Evolutionary conservation across 345 rosid genomes (phyloP).

Genomic region (Tarenaya hassleriana): DNA sequence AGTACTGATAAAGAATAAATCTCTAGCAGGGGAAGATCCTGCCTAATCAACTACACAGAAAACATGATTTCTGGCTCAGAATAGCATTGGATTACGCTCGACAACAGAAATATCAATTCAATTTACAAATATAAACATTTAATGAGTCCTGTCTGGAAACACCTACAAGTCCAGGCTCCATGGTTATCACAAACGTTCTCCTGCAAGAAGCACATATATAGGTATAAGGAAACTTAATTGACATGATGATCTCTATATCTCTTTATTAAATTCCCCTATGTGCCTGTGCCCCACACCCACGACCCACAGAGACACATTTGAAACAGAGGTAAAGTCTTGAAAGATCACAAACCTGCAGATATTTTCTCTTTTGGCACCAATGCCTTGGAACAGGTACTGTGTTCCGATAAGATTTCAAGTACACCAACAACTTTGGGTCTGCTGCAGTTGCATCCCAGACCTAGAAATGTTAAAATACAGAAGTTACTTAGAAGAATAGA

Average conservation of each 20-base stretch:
- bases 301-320: conserved; percentile 41
- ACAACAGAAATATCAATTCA: conserved; percentile 23
- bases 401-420: conserved; percentile 83
- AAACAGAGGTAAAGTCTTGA: conserved; percentile 16
- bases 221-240: conserved; percentile 94
- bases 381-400: conserved; percentile 99
- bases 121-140: conserved; percentile 38
- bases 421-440: conserved; percentile 94
- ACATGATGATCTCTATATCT: conserved; percentile 48
- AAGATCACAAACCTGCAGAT: conserved; percentile 62
- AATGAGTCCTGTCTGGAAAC: conserved; percentile 51
- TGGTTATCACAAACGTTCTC: conserved; percentile 76
- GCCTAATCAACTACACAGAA: conserved; percentile 10
- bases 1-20: neutral
- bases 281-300: conserved; percentile 28
- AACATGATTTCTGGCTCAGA: conserved; percentile 24
- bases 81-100: conserved; percentile 27
- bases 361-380: conserved; percentile 97
- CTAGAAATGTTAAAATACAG: conserved; percentile 31
- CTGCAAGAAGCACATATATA: conserved; percentile 99
- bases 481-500: neutral
- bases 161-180: conserved; percentile 99
- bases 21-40: conserved; percentile 12
- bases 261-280: conserved; percentile 28
- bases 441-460: conserved; percentile 99